Conservation (phyloP, 2,329 filamentous ascomycete genomes). For the Arthrobotrys musiformis region DNA sequence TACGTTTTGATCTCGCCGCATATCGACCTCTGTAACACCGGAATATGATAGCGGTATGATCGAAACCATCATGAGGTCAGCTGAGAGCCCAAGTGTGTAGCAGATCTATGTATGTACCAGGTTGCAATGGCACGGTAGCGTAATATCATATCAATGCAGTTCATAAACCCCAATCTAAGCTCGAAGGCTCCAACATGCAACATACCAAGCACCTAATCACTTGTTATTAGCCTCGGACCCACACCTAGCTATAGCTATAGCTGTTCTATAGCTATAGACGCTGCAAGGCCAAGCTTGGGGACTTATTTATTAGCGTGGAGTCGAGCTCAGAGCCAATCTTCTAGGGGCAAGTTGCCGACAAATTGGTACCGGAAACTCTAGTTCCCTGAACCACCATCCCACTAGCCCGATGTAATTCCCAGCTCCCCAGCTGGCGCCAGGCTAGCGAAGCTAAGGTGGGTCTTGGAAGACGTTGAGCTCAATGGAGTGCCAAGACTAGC, state of each 20-base stretch:
- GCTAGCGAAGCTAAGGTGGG: neutral
- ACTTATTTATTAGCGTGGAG: neutral
- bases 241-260: neutral
- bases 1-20: neutral
- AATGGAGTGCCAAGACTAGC: too few species aligned
- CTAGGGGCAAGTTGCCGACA: neutral
- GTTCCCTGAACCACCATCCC: too few species aligned
- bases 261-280: neutral
- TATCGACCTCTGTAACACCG: neutral
- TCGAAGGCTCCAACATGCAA: too few species aligned
- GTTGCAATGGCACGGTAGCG: neutral
- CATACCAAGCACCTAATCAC: too few species aligned
- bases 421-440: neutral
- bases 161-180: too few species aligned
- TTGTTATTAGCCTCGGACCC: neutral
- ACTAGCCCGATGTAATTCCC: too few species aligned
- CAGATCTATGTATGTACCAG: neutral
- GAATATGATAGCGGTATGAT: too few species aligned
- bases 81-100: too few species aligned
- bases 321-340: neutral
- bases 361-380: neutral
- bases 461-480: too few species aligned
- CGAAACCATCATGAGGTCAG: neutral
- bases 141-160: too few species aligned
- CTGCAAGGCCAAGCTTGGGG: neutral